Evolutionary conservation across 306 rosid genomes (phyloP), one percentile per base, ranked within the genome.

Genomic region (Vicia faba): DNA sequence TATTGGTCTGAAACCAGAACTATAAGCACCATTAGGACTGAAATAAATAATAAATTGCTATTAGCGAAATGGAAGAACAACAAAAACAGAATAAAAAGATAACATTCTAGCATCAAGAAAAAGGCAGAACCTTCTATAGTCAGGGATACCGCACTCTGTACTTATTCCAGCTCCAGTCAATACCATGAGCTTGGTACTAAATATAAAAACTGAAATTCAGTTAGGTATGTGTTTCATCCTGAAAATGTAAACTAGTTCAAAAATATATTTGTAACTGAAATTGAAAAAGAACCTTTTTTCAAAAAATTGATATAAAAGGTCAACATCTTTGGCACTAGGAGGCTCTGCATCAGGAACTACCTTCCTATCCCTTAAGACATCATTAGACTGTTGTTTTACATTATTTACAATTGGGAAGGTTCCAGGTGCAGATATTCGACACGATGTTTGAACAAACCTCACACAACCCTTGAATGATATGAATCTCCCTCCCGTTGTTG

Each of bases 121-220:
- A 5, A 29, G 33, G 4, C 9, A 70, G 61, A 72, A 91, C 96
- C 97, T 91, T 87, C 95, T 87, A 67, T 92, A 92, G 77, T 92
- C 98, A 36, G 96, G 96, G 83, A 92, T 92, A 26, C 98, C 98
- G 60, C 91, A 92, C 64, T 92, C 95, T n/a, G 98, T 92, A 74
- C 98, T 92, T 33, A 92, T 84, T 63, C 98, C 96, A 56, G 96
- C 96, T 79, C 96, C 96, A 26, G 95, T 89, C 85, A 92, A 74
- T 55, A 89, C 91, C 43, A 76, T 69, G 31, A 92, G 88, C 70
- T 77, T 92, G 62, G 75, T 83, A 75, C 98, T 92, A 82, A 62
- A 80, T 11, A 68, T 79, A 51, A 68, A 61, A 61, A 54, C 69
- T 53, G 38, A 66, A 66, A 72, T 14, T 69, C 28, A 51, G 60